phyloP scores from a whole-genome alignment of 139 green algal species.

The Diplosphaera chodatii region DNA sequence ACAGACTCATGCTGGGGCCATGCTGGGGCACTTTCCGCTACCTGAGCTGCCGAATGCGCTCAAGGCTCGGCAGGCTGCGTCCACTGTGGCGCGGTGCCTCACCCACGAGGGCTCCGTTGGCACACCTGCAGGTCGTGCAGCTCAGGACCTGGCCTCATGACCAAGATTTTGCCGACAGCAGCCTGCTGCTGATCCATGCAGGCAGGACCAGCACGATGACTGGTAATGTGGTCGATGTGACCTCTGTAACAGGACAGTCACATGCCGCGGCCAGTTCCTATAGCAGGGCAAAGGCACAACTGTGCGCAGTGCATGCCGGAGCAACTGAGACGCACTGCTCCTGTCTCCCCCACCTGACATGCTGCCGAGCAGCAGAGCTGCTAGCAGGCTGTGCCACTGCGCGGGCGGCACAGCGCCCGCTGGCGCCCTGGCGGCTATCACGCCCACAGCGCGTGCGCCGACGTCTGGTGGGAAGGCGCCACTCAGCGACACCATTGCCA shows the following conservation, averaged over 20 bases:
- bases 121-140: background rate
- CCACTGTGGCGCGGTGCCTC: constrained; percentile 15
- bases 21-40: too few species aligned
- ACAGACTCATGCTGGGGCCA: too few species aligned
- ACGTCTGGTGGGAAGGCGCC: constrained; percentile 2
- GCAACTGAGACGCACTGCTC: too few species aligned
- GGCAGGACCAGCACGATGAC: too few species aligned
- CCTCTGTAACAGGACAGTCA: too few species aligned
- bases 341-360: constrained; percentile 13
- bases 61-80: constrained; percentile 2
- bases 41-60: background rate
- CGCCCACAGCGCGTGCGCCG: constrained; percentile 1
- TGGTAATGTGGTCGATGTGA: too few species aligned
- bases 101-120: background rate
- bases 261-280: too few species aligned
- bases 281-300: too few species aligned
- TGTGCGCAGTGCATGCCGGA: too few species aligned
- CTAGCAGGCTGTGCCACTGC: constrained; percentile 13
- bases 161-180: too few species aligned
- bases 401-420: background rate
- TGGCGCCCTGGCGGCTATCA: background rate
- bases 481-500: constrained; percentile 11
- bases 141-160: too few species aligned
- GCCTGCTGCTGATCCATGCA: too few species aligned
- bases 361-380: constrained; percentile 11